Conservation (phyloP, 208 protist genomes). For the Crithidia sp. region DNA sequence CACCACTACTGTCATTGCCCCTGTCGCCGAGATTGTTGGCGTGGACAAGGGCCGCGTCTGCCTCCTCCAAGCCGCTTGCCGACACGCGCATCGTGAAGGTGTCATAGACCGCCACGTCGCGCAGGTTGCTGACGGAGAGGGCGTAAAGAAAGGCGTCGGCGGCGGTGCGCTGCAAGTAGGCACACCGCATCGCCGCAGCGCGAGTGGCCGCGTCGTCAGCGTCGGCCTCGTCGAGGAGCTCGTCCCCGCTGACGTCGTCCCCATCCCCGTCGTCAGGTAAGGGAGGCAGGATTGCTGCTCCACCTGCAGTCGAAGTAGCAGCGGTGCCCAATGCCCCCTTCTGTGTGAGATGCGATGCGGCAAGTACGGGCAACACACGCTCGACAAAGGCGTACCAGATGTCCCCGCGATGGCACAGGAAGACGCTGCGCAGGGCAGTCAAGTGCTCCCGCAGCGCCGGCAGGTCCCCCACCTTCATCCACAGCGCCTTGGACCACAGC, state of each 20-base stretch:
- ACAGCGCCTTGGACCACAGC: constrained; percentile 83
- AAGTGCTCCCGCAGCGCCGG: constrained; percentile 48
- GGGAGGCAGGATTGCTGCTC: not conserved
- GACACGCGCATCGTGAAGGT: constrained; percentile 32
- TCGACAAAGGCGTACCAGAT: constrained; percentile 86
- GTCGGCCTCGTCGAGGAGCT: not conserved
- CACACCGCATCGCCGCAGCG: constrained; percentile 17
- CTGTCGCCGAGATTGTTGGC: no score
- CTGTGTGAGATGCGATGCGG: not conserved
- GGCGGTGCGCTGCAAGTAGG: constrained; percentile 26
- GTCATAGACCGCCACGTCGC: constrained; percentile 22
- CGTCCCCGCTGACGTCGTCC: constrained; percentile 2
- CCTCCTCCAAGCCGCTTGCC: constrained; percentile 19
- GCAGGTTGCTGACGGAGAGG: constrained; percentile 32
- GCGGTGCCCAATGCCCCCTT: not conserved
- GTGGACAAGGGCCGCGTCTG: constrained; percentile 17
- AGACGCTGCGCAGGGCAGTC: constrained; percentile 60
- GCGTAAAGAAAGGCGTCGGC: constrained; percentile 30
- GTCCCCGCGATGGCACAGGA: constrained; percentile 86
- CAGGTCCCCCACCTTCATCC: constrained; percentile 58
- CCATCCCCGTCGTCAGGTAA: not conserved
- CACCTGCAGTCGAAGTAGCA: no score
- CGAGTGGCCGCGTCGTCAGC: not conserved
- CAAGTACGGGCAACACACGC: constrained; percentile 35
- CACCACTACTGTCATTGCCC: no score